Evolutionary conservation across 176 grass and related monocot species (phyloP).

Genomic region (Phoenix dactylifera): DNA sequence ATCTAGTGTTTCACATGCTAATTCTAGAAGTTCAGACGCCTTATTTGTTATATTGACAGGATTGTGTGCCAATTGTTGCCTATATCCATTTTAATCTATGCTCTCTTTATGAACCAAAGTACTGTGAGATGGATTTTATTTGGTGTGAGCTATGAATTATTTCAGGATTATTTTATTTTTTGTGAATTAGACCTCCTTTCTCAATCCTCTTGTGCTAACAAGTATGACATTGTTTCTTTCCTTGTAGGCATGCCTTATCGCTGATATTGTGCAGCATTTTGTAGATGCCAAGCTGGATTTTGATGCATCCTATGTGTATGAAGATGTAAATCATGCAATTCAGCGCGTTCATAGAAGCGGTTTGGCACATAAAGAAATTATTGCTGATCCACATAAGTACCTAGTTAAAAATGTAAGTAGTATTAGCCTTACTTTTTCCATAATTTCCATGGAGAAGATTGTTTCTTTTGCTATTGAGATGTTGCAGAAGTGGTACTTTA

Average conservation of each 20-base stretch:
- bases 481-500: background rate
- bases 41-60: too few relatives aligned
- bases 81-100: too few relatives aligned
- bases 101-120: too few relatives aligned
- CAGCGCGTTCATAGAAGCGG: slow-evolving; percentile 93
- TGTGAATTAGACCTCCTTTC: too few relatives aligned
- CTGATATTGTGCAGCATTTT: slow-evolving; percentile 93
- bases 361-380: slow-evolving; percentile 71
- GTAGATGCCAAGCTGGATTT: slow-evolving; percentile 89
- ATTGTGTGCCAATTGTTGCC: too few relatives aligned
- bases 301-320: slow-evolving; percentile 90
- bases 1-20: too few relatives aligned
- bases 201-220: slow-evolving; percentile 18
- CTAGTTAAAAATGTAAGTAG: slow-evolving; percentile 77
- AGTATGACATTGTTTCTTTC: slow-evolving; percentile 23
- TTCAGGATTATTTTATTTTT: too few relatives aligned
- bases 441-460: too few relatives aligned
- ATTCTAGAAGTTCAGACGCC: too few relatives aligned
- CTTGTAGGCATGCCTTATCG: slow-evolving; percentile 84
- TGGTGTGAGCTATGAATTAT: too few relatives aligned
- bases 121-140: too few relatives aligned
- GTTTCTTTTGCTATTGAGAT: background rate
- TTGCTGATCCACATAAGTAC: slow-evolving; percentile 81
- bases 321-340: slow-evolving; percentile 89
- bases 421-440: background rate